Conservation (phyloP, 2,329 filamentous ascomycete species). For the Pyricularia sp. region DNA sequence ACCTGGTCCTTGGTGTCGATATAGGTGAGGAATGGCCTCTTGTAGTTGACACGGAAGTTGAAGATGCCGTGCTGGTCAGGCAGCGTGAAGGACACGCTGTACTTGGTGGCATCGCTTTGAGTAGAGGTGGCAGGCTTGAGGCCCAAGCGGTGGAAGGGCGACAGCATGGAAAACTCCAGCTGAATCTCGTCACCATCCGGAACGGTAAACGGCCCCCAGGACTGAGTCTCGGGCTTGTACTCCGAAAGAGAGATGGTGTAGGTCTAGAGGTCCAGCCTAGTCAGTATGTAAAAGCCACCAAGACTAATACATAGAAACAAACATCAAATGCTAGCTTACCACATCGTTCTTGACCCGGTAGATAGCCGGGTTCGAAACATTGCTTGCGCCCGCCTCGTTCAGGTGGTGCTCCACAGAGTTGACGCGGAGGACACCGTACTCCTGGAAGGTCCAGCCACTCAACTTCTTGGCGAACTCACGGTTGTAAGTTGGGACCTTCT, state of each 20-base stretch:
- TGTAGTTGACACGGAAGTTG: constrained; percentile 97
- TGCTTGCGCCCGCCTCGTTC: constrained; percentile 40
- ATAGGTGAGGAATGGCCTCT: constrained; percentile 81
- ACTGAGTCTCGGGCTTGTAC: constrained; percentile 53
- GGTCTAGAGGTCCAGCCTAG: constrained; percentile 37
- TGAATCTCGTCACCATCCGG: constrained; percentile 68
- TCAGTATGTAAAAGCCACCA: neutral
- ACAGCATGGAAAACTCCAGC: constrained; percentile 98
- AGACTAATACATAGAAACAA: neutral
- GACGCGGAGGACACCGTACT: constrained; percentile 80
- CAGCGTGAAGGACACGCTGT: constrained; percentile 65
- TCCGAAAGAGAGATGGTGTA: constrained; percentile 87
- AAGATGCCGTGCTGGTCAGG: constrained; percentile 99
- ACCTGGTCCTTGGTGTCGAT: constrained; percentile 93
- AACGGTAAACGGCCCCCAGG: constrained; percentile 64
- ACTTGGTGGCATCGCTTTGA: constrained; percentile 62
- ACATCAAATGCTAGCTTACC: constrained; percentile 47
- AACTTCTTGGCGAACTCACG: constrained; percentile 76
- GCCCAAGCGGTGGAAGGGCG: constrained; percentile 84
- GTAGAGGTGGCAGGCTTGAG: constrained; percentile 40
- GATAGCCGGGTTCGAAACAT: constrained; percentile 69
- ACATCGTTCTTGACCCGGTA: constrained; percentile 97
- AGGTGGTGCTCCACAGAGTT: constrained; percentile 74
- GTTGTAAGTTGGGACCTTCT: constrained; percentile 57
- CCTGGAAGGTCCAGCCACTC: constrained; percentile 94